These are phyloP conservation scores for Amyloporia xantha DNA, from an alignment of 768 basidiomycete genomes.

Conservation along the genomic window DNA sequence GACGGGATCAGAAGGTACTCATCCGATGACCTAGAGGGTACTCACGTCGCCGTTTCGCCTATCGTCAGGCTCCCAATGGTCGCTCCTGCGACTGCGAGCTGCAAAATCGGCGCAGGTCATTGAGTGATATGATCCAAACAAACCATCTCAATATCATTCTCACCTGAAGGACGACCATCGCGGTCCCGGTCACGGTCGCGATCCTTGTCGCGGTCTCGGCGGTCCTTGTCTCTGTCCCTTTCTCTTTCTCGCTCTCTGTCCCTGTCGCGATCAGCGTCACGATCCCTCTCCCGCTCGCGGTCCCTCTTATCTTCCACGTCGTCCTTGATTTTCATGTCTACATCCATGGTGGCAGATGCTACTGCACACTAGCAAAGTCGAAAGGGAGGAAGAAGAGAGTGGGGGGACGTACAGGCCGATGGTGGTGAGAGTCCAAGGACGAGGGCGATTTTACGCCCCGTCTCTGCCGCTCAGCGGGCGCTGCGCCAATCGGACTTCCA, in stretches of 20 bases:
- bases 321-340: conserved; percentile 78
- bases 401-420: not conserved
- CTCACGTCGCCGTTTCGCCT: conserved; percentile 68
- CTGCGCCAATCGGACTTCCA: not conserved
- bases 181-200: conserved; percentile 29
- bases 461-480: not conserved
- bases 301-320: conserved; percentile 59
- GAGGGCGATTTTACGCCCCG: not conserved
- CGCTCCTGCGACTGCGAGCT: conserved; percentile 44
- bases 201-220: conserved; percentile 19
- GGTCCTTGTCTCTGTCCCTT: conserved; percentile 26
- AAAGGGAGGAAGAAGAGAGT: not conserved
- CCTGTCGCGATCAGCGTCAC: conserved; percentile 34
- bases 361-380: not conserved
- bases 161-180: conserved; percentile 50
- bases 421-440: not conserved
- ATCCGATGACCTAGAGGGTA: conserved; percentile 8
- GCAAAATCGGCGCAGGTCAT: too few relatives aligned
- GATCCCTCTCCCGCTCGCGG: conserved; percentile 36
- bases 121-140: too few relatives aligned
- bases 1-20: not conserved
- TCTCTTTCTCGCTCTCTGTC: conserved; percentile 41
- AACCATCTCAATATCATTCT: too few relatives aligned
- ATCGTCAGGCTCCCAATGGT: conserved; percentile 85
- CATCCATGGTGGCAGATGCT: conserved; percentile 49